Evolutionary conservation across 495 filamentous ascomycete species (phyloP).

Genomic region (Cercophora scortea): DNA sequence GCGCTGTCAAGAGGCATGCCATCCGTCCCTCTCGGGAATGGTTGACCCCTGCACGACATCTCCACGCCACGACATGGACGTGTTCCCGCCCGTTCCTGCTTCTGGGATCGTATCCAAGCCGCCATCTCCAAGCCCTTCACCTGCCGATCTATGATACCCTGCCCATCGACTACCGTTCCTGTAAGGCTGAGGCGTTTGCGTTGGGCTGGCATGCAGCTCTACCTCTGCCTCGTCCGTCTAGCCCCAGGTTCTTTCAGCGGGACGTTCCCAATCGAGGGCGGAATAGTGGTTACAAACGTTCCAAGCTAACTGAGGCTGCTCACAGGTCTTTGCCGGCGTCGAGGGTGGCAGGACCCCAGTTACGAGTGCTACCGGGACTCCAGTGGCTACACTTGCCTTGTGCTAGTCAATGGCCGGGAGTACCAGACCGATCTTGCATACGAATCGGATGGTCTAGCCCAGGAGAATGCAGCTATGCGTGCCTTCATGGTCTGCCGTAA

Average conservation of each 20-base stretch:
- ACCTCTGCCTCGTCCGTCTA: constrained; percentile 27
- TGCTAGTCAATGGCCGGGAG: constrained; percentile 92
- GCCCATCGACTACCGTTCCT: neutral
- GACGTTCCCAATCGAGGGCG: constrained; percentile 21
- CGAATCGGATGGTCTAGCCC: constrained; percentile 71
- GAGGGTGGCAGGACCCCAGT: constrained; percentile 86
- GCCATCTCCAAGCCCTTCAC: constrained; percentile 8
- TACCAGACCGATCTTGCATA: constrained; percentile 88
- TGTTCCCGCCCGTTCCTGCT: constrained; percentile 15
- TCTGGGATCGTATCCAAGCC: constrained; percentile 14
- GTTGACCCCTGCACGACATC: constrained; percentile 19
- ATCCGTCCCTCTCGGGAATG: constrained; percentile 14
- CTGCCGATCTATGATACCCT: no score
- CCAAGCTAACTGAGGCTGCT: constrained; percentile 35
- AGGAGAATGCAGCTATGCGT: constrained; percentile 92
- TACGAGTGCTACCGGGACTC: constrained; percentile 72
- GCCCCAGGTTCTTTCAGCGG: constrained; percentile 5
- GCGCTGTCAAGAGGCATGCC: constrained; percentile 16
- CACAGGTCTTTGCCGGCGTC: constrained; percentile 90
- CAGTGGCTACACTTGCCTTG: constrained; percentile 79
- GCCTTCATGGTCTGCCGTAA: constrained; percentile 98
- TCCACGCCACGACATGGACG: constrained; percentile 18
- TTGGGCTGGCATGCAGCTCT: constrained; percentile 43
- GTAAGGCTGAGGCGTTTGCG: constrained; percentile 30
- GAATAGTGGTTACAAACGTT: constrained; percentile 22